phyloP scores from a whole-genome alignment of 176 grass and related monocot species.

The Triticum timopheevii region DNA sequence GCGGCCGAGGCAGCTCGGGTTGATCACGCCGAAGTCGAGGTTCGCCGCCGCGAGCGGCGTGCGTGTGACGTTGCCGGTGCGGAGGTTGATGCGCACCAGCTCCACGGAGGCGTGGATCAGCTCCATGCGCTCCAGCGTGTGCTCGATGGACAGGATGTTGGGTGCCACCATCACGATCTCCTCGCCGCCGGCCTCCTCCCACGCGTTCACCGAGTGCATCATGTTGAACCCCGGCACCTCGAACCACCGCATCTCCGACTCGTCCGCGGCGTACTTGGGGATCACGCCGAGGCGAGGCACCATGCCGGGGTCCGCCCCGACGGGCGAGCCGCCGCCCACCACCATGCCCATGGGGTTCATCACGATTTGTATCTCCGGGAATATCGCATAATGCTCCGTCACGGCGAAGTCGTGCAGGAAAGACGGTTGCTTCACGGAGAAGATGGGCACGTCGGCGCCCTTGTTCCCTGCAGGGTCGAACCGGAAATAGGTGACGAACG shows the following conservation, averaged over 20 bases:
- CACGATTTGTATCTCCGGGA: constrained; percentile 79
- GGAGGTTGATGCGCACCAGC: constrained; percentile 78
- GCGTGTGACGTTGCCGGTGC: constrained; percentile 54
- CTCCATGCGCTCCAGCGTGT: constrained; percentile 69
- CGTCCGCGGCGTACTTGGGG: constrained; percentile 60
- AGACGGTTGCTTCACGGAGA: constrained; percentile 64
- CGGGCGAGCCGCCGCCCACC: constrained; percentile 48
- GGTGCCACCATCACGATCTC: constrained; percentile 74
- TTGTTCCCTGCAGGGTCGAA: constrained; percentile 83
- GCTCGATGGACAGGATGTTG: constrained; percentile 84
- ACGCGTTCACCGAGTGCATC: constrained; percentile 82
- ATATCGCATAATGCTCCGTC: constrained; percentile 63
- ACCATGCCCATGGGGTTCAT: constrained; percentile 96
- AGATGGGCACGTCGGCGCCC: constrained; percentile 74
- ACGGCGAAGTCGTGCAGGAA: constrained; percentile 93
- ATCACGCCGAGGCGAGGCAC: constrained; percentile 75
- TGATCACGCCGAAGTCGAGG: constrained; percentile 78
- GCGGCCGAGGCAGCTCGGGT: constrained; percentile 59
- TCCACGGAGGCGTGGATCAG: constrained; percentile 71
- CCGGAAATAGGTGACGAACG: constrained; percentile 85
- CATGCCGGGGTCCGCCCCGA: constrained; percentile 57
- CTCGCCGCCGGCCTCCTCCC: constrained; percentile 67
- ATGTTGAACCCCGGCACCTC: constrained; percentile 85
- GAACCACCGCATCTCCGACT: constrained; percentile 92
- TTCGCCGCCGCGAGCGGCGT: constrained; percentile 69